phyloP scores from a whole-genome alignment of 2,329 filamentous ascomycete genomes.

The Penicillium corylophilum region DNA sequence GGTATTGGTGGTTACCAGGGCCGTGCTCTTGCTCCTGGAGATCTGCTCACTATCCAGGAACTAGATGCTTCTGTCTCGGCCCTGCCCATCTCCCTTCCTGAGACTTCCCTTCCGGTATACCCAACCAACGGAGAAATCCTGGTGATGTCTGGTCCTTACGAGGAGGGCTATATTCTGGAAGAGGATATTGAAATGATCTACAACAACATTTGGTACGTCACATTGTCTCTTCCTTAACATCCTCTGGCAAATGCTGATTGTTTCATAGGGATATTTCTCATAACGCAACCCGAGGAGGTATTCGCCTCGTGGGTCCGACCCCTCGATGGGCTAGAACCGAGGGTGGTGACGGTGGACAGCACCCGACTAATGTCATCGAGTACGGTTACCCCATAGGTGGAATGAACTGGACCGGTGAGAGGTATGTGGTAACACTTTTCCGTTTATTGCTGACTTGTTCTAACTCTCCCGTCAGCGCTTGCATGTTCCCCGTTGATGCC shows the following conservation, averaged over 20 bases:
- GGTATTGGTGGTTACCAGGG: constrained; percentile 62
- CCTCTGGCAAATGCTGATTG: too few relatives aligned
- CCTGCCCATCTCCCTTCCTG: constrained; percentile 46
- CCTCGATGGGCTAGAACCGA: constrained; percentile 59
- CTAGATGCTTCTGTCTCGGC: too few relatives aligned
- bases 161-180: constrained; percentile 52
- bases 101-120: constrained; percentile 51
- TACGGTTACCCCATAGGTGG: constrained; percentile 51
- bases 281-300: constrained; percentile 60
- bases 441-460: too few relatives aligned
- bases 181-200: constrained; percentile 58
- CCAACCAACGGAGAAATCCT: constrained; percentile 53
- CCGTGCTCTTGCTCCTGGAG: constrained; percentile 54
- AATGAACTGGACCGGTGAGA: neutral
- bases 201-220: too few relatives aligned
- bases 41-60: neutral
- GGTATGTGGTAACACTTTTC: too few relatives aligned
- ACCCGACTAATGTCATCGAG: constrained; percentile 60
- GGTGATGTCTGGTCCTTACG: constrained; percentile 58
- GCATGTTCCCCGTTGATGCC: constrained; percentile 58
- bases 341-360: constrained; percentile 63
- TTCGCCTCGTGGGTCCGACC: constrained; percentile 59
- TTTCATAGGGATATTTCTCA: constrained; percentile 49
- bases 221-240: too few relatives aligned
- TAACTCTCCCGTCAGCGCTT: too few relatives aligned